Percentiles rank a stretch among this genome's conserved stretches.
Conservation (phyloP, 2,329 filamentous ascomycete genomes). For the Lasiodiplodia hormozganensis region DNA sequence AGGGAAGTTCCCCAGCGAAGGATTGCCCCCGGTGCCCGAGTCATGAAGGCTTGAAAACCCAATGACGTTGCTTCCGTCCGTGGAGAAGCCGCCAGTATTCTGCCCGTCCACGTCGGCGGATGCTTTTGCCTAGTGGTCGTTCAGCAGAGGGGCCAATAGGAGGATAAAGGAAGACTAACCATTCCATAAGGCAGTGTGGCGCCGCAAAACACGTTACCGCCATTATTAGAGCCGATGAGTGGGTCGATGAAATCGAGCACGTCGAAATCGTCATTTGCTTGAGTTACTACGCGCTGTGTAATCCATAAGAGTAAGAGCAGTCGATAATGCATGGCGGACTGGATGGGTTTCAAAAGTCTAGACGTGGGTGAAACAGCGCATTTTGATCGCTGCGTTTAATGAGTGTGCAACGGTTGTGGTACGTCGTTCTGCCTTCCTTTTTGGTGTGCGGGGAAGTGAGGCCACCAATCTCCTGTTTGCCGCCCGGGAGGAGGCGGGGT, state of each 20-base stretch:
- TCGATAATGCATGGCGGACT: neutral
- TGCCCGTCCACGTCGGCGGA: constrained; percentile 56
- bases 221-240: constrained; percentile 52
- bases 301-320: neutral
- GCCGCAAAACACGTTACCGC: constrained; percentile 56
- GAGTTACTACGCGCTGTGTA: neutral
- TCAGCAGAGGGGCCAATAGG: constrained; percentile 51
- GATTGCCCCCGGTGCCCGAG: constrained; percentile 49
- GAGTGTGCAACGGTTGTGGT: neutral
- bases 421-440: constrained; percentile 13
- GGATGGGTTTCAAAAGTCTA: neutral
- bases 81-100: constrained; percentile 65
- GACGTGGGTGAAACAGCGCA: neutral
- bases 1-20: constrained; percentile 76
- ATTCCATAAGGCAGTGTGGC: constrained; percentile 56
- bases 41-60: constrained; percentile 50
- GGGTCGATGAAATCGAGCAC: constrained; percentile 50
- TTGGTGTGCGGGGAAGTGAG: constrained; percentile 13
- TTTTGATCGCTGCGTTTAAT: constrained; percentile 4
- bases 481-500: too few species aligned
- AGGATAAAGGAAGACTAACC: neutral
- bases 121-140: constrained; percentile 48
- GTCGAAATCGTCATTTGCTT: constrained; percentile 32
- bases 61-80: constrained; percentile 51
- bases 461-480: neutral